Evolutionary conservation across 2,329 filamentous ascomycete species (phyloP), one percentile per base, ranked within the genome.

Genomic region (Dryadomyces quercus-mongolicae): DNA sequence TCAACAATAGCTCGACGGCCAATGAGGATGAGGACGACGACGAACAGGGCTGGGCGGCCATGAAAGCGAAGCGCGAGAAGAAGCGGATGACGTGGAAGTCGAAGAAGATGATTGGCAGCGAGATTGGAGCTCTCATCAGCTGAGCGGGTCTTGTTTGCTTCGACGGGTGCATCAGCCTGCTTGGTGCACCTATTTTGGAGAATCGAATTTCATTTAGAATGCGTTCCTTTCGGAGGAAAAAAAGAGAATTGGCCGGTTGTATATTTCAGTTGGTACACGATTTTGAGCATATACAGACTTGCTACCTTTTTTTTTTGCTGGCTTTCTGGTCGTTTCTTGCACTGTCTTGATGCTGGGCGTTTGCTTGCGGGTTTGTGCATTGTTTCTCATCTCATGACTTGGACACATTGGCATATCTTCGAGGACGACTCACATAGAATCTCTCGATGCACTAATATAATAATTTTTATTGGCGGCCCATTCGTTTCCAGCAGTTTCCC

Each of bases 61-160:
- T 86, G 81, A 81, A 80, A 63, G 80, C 80, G 54, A 85, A 85
- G 70, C 73, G 81, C 55, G 81, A 85, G 55, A 79, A 84, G 71
- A 86, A 84, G 70, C 78, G 76, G 63, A 79, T 78, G n/a, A 59
- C 78, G 40, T 86, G 83, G 83, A 77, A 74, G 65, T 72, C 71
- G 46, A 85, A 83, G 70, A 84, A 83, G 68, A 31, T 45, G 5
- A 1, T 49, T 12, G 22, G 34, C n/a, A 31, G 34, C 22, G 54
- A 55, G 8, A 52, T 55, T 20, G 38, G 50, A 8, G 45, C 54
- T 18, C 46, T 55, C n/a, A 55, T 55, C 38, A 52, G 25, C 38
- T 55, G 22, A 52, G 22, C 2, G 6, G 12, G 6, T 22, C 44
- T 18, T 10, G 12, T 12, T 15, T 45, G n/a, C 15, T 45, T 45